These are phyloP conservation scores for Rhizopus arrhizus DNA, from an alignment of 371 early-diverging fungal genomes.

Conservation along the genomic window DNA sequence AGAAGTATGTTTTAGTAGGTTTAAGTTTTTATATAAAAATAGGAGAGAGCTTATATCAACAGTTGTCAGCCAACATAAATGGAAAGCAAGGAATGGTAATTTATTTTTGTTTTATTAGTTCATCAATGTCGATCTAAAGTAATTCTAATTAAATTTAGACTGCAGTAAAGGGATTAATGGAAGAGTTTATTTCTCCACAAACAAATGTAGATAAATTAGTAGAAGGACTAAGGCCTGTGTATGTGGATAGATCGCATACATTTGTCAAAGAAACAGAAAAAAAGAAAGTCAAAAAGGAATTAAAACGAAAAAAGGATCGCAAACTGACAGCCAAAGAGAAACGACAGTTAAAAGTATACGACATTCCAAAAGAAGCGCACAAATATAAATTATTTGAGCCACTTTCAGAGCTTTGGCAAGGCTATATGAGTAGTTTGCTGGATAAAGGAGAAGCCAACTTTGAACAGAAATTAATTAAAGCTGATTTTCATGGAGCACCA, in stretches of 20 bases:
- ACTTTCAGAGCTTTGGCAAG: constrained; percentile 78
- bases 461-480: constrained; percentile 73
- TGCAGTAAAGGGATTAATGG: constrained; percentile 22
- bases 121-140: background rate
- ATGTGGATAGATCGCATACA: constrained; percentile 20
- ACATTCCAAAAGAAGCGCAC: constrained; percentile 57
- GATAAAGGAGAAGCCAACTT: constrained; percentile 41
- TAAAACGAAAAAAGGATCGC: constrained; percentile 39
- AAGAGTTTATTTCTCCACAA: constrained; percentile 22
- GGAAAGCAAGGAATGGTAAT: constrained; percentile 5
- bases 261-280: constrained; percentile 26
- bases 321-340: constrained; percentile 65
- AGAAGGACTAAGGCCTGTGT: constrained; percentile 11
- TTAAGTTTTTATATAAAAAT: too few relatives aligned
- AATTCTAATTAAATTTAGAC: constrained; percentile 3
- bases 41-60: constrained; percentile 25
- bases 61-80: constrained; percentile 6
- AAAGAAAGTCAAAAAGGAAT: constrained; percentile 22
- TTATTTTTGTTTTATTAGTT: too few relatives aligned
- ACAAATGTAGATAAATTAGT: constrained; percentile 13
- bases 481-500: constrained; percentile 84
- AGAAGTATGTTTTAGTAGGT: too few relatives aligned
- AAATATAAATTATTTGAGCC: constrained; percentile 71
- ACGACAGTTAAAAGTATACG: constrained; percentile 62
- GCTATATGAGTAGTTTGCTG: constrained; percentile 74